Evolutionary conservation across 306 rosid species (phyloP), one percentile per base, ranked within the genome.

Genomic region (Sphenostylis stenocarpa): DNA sequence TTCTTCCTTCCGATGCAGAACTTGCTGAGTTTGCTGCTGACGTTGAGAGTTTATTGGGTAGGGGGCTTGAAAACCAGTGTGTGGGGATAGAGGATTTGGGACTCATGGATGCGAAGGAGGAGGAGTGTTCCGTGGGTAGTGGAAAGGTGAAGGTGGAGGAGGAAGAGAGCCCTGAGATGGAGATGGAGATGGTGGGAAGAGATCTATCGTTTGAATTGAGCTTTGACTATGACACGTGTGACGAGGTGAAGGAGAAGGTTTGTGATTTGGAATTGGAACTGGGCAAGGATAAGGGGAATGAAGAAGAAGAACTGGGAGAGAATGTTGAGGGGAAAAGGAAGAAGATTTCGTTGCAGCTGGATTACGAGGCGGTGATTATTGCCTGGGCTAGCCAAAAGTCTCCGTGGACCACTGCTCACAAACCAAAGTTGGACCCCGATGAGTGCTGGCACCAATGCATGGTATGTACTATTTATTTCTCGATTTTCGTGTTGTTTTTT

Each of bases 11-110:
- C 0, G 97, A 91, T 33, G 82, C 75, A 82, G 98, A 96, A 23
- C 87, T 90, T 5, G 96, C 84, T 3, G 91, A 92, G 67, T 95
- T 95, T 55, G 93, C 99, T 0, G 99, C 97, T 4, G 97, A 96
- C 41, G 99, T 96, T 8, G 99, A 96, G 79, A 92, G 91, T 65
- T 79, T 96, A 29, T 69, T 96, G 81, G 97, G 99, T 0, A 85
- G 81, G 44, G 93, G 91, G 5, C 79, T 90, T 4, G 96, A 92
- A 44, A 85, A 84, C 44, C 89, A 86, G 87, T 88, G 94, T 26
- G 80, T 96, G 5, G 97, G 93, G 9, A 96, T 96, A 87, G 91
- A 91, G 64, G 94, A 85, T 7, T 29, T 92, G 82, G 99, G 98
- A 44, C 84, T 96, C 1, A 61, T 72, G 47, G 93, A 86, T 57